phyloP scores from a whole-genome alignment of 305 asterid genomes.

The Solanum hybrid region DNA sequence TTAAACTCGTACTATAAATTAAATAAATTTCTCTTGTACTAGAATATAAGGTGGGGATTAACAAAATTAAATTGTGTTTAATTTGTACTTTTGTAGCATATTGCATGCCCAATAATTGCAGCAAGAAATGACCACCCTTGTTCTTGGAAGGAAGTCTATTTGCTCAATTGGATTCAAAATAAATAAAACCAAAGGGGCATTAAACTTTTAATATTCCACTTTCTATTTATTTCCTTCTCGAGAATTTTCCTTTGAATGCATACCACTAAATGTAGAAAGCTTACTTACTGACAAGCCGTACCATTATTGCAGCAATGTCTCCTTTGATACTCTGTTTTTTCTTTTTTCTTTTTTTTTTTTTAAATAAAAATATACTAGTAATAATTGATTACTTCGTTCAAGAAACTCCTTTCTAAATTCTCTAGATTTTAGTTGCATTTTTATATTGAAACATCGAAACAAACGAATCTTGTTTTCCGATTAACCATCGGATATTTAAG shows the following conservation, averaged over 20 bases:
- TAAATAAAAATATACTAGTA: neutral
- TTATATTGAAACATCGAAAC: neutral
- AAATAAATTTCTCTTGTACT: neutral
- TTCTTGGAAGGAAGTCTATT: neutral
- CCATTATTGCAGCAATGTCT: constrained; percentile 22
- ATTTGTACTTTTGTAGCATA: neutral
- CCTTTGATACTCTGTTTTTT: neutral
- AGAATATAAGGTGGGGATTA: neutral
- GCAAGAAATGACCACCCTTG: neutral
- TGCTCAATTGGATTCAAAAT: neutral
- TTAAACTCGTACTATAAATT: neutral
- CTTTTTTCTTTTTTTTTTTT: neutral
- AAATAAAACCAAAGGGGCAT: neutral
- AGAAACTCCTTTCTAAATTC: neutral
- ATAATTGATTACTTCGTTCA: neutral
- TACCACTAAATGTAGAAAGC: constrained; percentile 2
- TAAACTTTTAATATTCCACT: neutral
- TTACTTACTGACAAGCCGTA: constrained; percentile 14
- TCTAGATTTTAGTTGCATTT: neutral
- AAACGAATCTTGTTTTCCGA: neutral
- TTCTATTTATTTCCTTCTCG: neutral
- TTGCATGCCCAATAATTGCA: neutral
- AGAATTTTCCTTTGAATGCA: constrained; percentile 1
- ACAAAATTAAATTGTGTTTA: neutral
- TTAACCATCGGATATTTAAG: neutral